Evolutionary conservation across 2,329 filamentous ascomycete species (phyloP).

Genomic region (Aspergillus alliaceus): DNA sequence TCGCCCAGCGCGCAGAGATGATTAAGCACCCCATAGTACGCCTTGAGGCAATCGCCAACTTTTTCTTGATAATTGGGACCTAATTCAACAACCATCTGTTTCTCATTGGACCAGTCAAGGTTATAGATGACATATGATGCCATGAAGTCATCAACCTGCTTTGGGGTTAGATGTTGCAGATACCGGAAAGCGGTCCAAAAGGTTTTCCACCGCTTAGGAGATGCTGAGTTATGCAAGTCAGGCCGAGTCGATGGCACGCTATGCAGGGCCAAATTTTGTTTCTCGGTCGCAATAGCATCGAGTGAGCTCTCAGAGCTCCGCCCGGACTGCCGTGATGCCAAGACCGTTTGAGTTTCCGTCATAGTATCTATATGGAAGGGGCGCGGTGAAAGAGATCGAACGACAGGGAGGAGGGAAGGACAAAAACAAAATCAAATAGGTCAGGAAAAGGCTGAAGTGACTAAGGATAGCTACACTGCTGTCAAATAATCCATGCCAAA

Average conservation of each 20-base stretch:
- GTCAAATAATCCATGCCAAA: conserved; percentile 12
- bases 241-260: conserved; percentile 8
- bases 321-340: conserved; percentile 24
- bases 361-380: conserved; percentile 7
- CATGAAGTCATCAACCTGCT: conserved; percentile 58
- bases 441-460: neutral
- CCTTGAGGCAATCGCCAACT: conserved; percentile 52
- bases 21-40: conserved; percentile 57
- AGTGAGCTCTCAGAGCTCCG: conserved; percentile 29
- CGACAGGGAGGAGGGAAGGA: neutral
- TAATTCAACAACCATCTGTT: conserved; percentile 49
- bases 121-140: conserved; percentile 59
- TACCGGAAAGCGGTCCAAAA: conserved; percentile 54
- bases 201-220: conserved; percentile 51
- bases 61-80: conserved; percentile 52
- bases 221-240: conserved; percentile 46
- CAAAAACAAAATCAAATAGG: neutral
- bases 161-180: conserved; percentile 49
- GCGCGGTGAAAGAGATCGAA: neutral
- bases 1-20: conserved; percentile 57
- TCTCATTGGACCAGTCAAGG: conserved; percentile 55
- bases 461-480: neutral
- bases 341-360: conserved; percentile 20
- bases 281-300: conserved; percentile 25
- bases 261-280: conserved; percentile 20